Conservation (phyloP, 257 asterid species). For the Petunia secreta region DNA sequence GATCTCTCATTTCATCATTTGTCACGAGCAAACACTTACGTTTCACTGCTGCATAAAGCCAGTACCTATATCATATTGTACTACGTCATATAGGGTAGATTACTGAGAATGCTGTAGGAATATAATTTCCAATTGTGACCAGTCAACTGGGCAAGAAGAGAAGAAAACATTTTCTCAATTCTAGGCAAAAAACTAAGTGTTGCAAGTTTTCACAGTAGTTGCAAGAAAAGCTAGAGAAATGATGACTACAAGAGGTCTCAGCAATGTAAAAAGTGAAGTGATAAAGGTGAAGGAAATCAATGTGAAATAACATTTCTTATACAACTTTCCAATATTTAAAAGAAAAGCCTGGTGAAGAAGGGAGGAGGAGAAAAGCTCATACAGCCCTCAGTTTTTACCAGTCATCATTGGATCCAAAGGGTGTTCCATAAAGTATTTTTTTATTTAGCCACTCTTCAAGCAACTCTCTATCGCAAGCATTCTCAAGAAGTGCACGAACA, state of each 20-base stretch:
- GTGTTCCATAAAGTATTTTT: slow-evolving; percentile 76
- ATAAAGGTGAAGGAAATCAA: neutral
- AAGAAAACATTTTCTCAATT: neutral
- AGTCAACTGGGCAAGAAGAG: slow-evolving; percentile 4
- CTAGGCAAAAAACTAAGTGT: neutral
- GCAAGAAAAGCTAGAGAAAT: neutral
- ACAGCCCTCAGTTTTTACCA: slow-evolving; percentile 46
- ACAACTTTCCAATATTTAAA: neutral
- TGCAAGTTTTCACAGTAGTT: neutral
- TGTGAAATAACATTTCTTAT: neutral
- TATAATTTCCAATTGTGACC: slow-evolving; percentile 6
- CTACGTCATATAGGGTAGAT: slow-evolving; percentile 3
- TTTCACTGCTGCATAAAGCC: slow-evolving; percentile 94
- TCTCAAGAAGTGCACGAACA: slow-evolving; percentile 65
- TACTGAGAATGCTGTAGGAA: neutral
- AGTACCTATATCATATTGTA: slow-evolving; percentile 60
- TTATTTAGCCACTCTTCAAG: slow-evolving; percentile 71
- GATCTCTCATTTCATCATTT: slow-evolving; percentile 99
- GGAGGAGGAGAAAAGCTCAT: slow-evolving; percentile 24
- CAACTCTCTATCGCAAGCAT: slow-evolving; percentile 67
- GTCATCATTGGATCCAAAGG: slow-evolving; percentile 95
- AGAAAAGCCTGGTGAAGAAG: neutral
- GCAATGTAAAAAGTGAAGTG: slow-evolving; percentile 10
- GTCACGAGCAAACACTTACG: slow-evolving; percentile 85
- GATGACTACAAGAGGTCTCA: slow-evolving; percentile 4